Percentiles rank a stretch among this genome's conserved stretches.
These are phyloP conservation scores for Fusarium redolens DNA, from an alignment of 2,329 filamentous ascomycete species.

Conservation along the genomic window DNA sequence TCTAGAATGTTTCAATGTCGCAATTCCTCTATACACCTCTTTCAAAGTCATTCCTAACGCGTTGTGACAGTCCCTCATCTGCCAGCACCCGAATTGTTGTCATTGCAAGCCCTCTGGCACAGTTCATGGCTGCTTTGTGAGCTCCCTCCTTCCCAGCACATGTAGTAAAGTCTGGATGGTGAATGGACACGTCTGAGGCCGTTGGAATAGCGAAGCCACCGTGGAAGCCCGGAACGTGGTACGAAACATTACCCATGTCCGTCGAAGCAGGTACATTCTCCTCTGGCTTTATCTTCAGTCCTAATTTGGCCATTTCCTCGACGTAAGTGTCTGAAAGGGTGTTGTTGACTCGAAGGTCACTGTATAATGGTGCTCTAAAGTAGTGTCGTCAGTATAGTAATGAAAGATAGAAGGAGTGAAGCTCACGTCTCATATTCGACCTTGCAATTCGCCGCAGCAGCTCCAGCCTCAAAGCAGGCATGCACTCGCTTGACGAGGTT, in stretches of 20 bases:
- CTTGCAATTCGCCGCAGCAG: neutral
- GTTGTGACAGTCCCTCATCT: neutral
- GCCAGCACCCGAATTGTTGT: neutral
- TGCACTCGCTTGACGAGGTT: neutral
- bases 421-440: neutral
- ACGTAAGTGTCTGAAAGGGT: neutral
- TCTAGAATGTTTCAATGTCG: accelerated
- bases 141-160: neutral
- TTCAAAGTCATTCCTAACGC: neutral
- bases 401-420: accelerated
- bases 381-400: accelerated
- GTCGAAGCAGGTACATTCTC: neutral
- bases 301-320: neutral
- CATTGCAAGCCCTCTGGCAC: neutral
- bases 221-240: neutral
- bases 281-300: neutral
- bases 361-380: neutral
- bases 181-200: neutral
- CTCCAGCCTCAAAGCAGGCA: neutral
- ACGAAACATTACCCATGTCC: neutral
- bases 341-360: neutral
- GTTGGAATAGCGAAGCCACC: neutral
- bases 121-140: neutral
- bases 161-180: neutral
- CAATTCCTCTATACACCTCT: accelerated